Base-by-base conservation (phyloP, 768 basidiomycete genomes). In the Leccinum longicurvipes region DNA sequence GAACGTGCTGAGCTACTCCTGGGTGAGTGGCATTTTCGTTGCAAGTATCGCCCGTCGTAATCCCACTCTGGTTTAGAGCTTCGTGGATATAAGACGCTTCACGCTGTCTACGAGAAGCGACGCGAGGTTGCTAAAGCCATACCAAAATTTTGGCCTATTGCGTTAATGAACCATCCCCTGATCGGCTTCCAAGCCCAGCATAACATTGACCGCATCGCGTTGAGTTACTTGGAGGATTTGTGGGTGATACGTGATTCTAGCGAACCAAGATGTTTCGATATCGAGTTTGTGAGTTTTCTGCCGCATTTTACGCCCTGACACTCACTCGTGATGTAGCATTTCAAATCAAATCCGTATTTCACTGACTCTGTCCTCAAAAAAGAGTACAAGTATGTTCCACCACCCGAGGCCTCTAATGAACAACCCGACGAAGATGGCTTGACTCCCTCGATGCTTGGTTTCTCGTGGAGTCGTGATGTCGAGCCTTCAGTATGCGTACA, bases 271-370 rank as follows among this genome's bases (percentile, higher is more conserved):
- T 87, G 85, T 67, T 96, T 86, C 75, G 88, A 86, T 49, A 72
- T 96, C 53, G 87, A 94, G 77, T 93, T 97, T 74, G 94, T 95
- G 72, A 67, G 93, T 83, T 29, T 29, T 50, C 49, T 54, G 50
- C 53, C 44, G 23, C 51, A 47, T 57, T 51, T 52, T 21, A 46
- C 14, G 25, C 29, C 31, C 41, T 25, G 0, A 49, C 46, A n/a
- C 53, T 63, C 50, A 65, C 39, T 34, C 9, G 28, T 21, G 19
- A 14, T 50, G 19, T 45, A 93, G 91, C 67, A 88, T 67, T 93
- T 93, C 79, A 90, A 88, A 71, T 81, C 91, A 66, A 93, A 93
- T 74, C 89, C 89, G 21, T 90, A 83, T 75, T 93, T 93, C 76
- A 75, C 77, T 21, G 84, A 93, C 71, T 75, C 75, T 46, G 81